Evolutionary conservation across 805 yeast genomes (phyloP), one percentile per base, ranked within the genome.

Genomic region (Sugiyamaella americana): DNA sequence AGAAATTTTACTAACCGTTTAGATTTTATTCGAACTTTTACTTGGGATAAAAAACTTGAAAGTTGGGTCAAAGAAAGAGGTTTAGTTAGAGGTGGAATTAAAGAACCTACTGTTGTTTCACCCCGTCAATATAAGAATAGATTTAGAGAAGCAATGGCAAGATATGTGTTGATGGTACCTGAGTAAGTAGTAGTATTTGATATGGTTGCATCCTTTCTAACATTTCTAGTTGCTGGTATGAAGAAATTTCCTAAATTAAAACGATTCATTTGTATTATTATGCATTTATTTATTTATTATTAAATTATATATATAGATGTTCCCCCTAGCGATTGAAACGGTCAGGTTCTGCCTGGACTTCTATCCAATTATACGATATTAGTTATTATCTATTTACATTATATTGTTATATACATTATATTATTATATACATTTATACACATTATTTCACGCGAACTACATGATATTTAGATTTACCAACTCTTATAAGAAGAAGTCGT

Each of bases 41-140:
- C 99, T 0, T 93, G 99, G 99, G 99, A 93, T 59, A 93, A 93
- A 65, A 93, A 89, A 65, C 78, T 93, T 22, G 99, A 93, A 63
- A 88, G 95, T 62, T 93, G 98, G 98, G 98, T 93, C 32, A 93
- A 93, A 62, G 98, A 95, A 47, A 84, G 87, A 58, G 89, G 91
- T 1, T 70, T 93, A 32, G 95, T 91, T 37, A 81, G 85, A 1
- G 86, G 87, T 34, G 84, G 84, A 43, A 86, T 87, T 1, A 91
- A 86, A 57, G 95, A 86, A 54, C 99, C 99, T 0, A 93, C 99
- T 0, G 95, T 93, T 24, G 91, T 93, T 5, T 91, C 98, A 0
- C 99, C 99, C 1, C 80, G 88, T 58, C 98, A 93, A 66, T 93
- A 93, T 64, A 84, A 94, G 57, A 87, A 83, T 48, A 71, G 99